Evolutionary conservation across 2,329 filamentous ascomycete genomes (phyloP).

Genomic region (Xylaria sp.): DNA sequence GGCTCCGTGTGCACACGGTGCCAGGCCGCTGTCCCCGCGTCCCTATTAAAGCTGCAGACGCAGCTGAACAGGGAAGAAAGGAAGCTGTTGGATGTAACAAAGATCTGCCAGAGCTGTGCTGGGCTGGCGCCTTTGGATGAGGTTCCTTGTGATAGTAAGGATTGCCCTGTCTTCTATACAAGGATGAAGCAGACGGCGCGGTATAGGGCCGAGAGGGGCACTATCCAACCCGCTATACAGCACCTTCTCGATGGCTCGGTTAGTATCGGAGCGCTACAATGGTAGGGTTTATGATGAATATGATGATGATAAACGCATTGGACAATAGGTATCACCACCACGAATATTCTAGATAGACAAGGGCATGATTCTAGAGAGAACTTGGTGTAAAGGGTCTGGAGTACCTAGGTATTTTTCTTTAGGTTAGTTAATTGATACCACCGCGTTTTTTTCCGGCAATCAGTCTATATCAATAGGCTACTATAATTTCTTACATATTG

Average conservation of each 20-base stretch:
- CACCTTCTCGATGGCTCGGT: constrained; percentile 47
- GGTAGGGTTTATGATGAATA: constrained; percentile 42
- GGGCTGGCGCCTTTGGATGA: constrained; percentile 77
- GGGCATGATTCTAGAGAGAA: neutral
- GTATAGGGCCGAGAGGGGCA: constrained; percentile 53
- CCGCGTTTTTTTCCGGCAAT: neutral
- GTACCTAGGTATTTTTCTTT: neutral
- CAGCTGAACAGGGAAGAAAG: constrained; percentile 71
- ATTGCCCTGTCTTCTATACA: constrained; percentile 92
- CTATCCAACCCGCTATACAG: constrained; percentile 50
- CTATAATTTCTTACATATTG: neutral
- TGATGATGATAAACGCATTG: neutral
- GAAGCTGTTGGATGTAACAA: constrained; percentile 70
- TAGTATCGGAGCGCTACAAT: constrained; percentile 47
- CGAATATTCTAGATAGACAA: neutral
- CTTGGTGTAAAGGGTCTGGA: constrained; percentile 1
- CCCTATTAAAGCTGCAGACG: constrained; percentile 71
- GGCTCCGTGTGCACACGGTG: constrained; percentile 68
- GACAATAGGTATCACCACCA: constrained; percentile 1
- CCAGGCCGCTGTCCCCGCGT: constrained; percentile 61
- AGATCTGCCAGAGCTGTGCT: constrained; percentile 83
- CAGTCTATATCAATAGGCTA: neutral
- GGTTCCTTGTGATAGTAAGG: constrained; percentile 87
- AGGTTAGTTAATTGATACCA: constrained; percentile 23
- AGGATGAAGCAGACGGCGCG: constrained; percentile 69